Evolutionary conservation across 768 basidiomycete species (phyloP), one percentile per base, ranked within the genome.

Genomic region (Termitomyces sp.): DNA sequence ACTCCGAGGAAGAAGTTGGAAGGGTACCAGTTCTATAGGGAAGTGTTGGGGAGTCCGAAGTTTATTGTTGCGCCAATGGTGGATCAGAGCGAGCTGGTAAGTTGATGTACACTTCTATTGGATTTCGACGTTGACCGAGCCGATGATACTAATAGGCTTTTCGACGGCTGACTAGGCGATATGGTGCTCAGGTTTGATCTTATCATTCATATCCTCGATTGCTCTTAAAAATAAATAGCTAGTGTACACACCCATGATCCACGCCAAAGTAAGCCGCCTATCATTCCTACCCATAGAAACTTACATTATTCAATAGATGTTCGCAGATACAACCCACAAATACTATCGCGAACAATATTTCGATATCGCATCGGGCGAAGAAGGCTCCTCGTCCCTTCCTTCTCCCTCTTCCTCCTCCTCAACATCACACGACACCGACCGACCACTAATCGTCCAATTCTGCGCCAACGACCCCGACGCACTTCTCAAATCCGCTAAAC

Each of bases 221-320:
- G 22, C 15, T 16, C 40, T 53, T 7, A 53, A 7, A 9, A 46
- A 50, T 49, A 35, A 45, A 36, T 64, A 94, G 84, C 79, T 98
- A 22, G 80, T 84, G n/a, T 98, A 97, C 66, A 94, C 95, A 0
- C 97, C 97, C 16, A 99, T 99, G 97, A 97, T 99, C 64, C 92
- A 96, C 58, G 92, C 94, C 56, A 94, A 91, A 74, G 88, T 88
- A 45, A 23, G 63, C 23, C 25, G 7, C 15, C 4, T 20, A 31
- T 20, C 31, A n/a, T 35, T 29, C 15, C 13, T 3, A 29, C 29
- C 29, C 9, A 9, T 9, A 29, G 5, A 33, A 20, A 16, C 40
- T 50, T 25, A 57, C 9, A 15, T 20, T 15, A 39, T 46, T 18
- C 27, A 18, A 23, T 47, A 89, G 87, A 84, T 91, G 73, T 94